A percentile compares a stretch with the other conserved stretches of the same genome.
These are phyloP conservation scores for Ligustrum vulgare DNA, from an alignment of 257 asterid genomes.

Conservation along the genomic window DNA sequence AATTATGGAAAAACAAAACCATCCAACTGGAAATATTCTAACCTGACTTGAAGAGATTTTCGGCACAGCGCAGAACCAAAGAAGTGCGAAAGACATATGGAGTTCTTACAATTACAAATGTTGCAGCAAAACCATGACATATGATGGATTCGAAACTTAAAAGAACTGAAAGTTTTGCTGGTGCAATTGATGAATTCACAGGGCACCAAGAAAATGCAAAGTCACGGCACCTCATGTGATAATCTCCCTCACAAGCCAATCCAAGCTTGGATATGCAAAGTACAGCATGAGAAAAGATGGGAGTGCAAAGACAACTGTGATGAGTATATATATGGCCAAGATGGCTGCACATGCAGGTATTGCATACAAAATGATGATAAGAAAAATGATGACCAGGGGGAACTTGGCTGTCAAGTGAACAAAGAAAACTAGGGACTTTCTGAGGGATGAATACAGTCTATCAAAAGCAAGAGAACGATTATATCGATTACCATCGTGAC, in stretches of 20 bases:
- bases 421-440: conserved; percentile 64
- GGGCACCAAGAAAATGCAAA: not conserved
- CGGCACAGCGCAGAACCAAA: too few relatives aligned
- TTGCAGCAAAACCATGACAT: not conserved
- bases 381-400: conserved; percentile 76
- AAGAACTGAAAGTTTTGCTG: not conserved
- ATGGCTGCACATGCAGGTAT: conserved; percentile 91
- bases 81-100: not conserved
- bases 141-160: not conserved
- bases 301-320: conserved; percentile 73
- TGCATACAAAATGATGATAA: conserved; percentile 66
- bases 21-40: not conserved
- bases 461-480: conserved; percentile 44
- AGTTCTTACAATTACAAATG: not conserved
- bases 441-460: conserved; percentile 56
- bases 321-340: conserved; percentile 71
- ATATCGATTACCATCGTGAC: conserved; percentile 28
- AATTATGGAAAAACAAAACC: not conserved
- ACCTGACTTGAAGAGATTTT: not conserved
- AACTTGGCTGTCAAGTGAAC: conserved; percentile 82
- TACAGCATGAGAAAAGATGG: conserved; percentile 85
- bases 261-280: conserved; percentile 93
- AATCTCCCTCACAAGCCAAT: conserved; percentile 94
- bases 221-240: conserved; percentile 43
- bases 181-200: not conserved